Evolutionary conservation across 441 rosid species (phyloP), one percentile per base, ranked within the genome.

Genomic region (Adansonia rubrostipa): DNA sequence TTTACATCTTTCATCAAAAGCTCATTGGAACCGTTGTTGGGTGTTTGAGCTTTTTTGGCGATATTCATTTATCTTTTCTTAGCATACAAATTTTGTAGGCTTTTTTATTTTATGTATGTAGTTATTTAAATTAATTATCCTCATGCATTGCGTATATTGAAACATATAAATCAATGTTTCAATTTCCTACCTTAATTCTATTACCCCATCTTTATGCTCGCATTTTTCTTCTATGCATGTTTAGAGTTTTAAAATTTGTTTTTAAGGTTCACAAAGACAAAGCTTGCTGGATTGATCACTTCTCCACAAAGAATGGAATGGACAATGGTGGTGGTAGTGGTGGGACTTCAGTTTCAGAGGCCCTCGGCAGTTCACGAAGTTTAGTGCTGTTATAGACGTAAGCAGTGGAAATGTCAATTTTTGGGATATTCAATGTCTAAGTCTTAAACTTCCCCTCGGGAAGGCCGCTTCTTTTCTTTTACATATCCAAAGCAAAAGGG

Each of bases 371-470:
- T 60, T 42, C 77, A 44, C 66, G 19, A 44, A 48, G 50, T 19
- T 28, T 11, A 42, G 69, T 36, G 47, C 24, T 44, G 75, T 15
- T n/a, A 36, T 7, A 17, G 63, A 19, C 63, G 7, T 11, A 36
- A 19, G 40, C 63, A 58, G 14, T 74, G 54, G 33, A 13, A 54
- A 70, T 51, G 73, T 80, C 76, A 44, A 73, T 66, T 53, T 57
- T 50, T 79, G 42, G 60, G 56, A 65, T 48, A 63, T 57, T 42
- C 53, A 68, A 77, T 77, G 66, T 42, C 42, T 15, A 66, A 24
- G 11, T 19, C 17, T 22, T 8, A 57, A 57, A 9, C 61, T 9
- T 4, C 20, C 45, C 77, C 77, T 74, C 11, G 77, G 77, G 77
- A 74, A 74, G 68, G 8, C 14, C 63, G 2, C 4, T 4, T 6